phyloP scores from a whole-genome alignment of 139 green algal genomes.

The Monoraphidium neglectum region DNA sequence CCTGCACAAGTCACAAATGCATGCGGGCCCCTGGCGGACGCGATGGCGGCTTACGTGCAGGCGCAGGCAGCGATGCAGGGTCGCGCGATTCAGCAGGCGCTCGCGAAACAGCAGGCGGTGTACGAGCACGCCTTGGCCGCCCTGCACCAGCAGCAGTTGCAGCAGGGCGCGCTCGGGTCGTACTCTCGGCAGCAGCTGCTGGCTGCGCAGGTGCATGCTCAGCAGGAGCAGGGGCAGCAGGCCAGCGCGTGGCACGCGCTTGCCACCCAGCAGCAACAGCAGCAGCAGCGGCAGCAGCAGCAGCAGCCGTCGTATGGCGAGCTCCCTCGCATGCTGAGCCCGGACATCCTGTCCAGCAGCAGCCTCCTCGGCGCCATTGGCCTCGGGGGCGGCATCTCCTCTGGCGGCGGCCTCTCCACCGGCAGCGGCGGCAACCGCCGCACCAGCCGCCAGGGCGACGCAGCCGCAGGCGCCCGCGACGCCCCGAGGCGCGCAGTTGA shows the following conservation, averaged over 20 bases:
- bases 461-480: not conserved
- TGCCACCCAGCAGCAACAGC: not conserved
- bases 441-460: constrained; percentile 2
- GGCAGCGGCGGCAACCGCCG: not conserved
- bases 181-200: not conserved
- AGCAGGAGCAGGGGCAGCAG: not conserved
- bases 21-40: not conserved
- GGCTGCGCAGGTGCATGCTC: not conserved
- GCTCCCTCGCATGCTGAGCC: not conserved
- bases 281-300: not conserved
- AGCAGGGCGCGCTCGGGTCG: constrained; percentile 10
- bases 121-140: not conserved
- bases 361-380: not conserved
- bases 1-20: not conserved
- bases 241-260: not conserved
- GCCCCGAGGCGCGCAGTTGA: not conserved
- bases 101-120: not conserved
- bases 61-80: not conserved
- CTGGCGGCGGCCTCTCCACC: not conserved
- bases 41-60: not conserved
- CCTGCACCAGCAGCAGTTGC: not conserved
- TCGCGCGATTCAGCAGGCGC: too few species aligned
- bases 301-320: not conserved
- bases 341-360: not conserved
- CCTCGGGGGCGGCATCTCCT: not conserved